phyloP scores from a whole-genome alignment of 805 yeast genomes.

The Kuraishia hungarica region DNA sequence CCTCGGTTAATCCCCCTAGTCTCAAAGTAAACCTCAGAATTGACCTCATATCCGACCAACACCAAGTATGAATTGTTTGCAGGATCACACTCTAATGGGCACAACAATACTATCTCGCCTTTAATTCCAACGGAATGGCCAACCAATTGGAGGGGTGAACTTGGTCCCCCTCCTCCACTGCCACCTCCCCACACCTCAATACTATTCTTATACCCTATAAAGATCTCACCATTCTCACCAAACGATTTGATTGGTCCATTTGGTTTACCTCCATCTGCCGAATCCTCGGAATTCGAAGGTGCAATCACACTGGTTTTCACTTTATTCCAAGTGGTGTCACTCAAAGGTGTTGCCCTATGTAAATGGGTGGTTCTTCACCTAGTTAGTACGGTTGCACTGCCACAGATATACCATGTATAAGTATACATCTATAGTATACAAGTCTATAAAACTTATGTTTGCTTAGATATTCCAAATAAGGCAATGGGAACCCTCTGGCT shows the following conservation, averaged over 20 bases:
- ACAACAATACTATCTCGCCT: slow-evolving; percentile 12
- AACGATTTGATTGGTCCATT: slow-evolving; percentile 14
- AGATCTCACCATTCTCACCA: slow-evolving; percentile 30
- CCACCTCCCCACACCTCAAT: slow-evolving; percentile 37
- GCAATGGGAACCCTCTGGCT: not conserved
- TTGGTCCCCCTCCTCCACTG: slow-evolving; percentile 16
- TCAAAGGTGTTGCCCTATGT: not conserved
- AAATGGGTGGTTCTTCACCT: not conserved
- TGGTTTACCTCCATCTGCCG: not conserved
- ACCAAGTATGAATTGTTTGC: slow-evolving; percentile 14
- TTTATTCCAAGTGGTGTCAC: slow-evolving; percentile 1
- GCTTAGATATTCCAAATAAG: not conserved
- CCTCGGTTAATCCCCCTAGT: slow-evolving; percentile 4
- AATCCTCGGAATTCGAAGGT: not conserved
- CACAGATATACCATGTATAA: too few species aligned
- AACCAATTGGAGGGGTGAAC: slow-evolving; percentile 21
- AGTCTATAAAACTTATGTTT: too few species aligned
- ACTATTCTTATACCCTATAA: slow-evolving; percentile 16
- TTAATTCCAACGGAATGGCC: slow-evolving; percentile 9
- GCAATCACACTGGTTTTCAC: slow-evolving; percentile 1
- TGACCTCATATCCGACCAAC: slow-evolving; percentile 4
- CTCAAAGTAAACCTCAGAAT: slow-evolving; percentile 7
- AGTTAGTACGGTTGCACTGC: too few species aligned
- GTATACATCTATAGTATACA: too few species aligned
- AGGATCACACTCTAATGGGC: slow-evolving; percentile 18